Evolutionary conservation across 139 green algal genomes (phyloP), one percentile per base, ranked within the genome.

Genomic region (Chlorella sp.): DNA sequence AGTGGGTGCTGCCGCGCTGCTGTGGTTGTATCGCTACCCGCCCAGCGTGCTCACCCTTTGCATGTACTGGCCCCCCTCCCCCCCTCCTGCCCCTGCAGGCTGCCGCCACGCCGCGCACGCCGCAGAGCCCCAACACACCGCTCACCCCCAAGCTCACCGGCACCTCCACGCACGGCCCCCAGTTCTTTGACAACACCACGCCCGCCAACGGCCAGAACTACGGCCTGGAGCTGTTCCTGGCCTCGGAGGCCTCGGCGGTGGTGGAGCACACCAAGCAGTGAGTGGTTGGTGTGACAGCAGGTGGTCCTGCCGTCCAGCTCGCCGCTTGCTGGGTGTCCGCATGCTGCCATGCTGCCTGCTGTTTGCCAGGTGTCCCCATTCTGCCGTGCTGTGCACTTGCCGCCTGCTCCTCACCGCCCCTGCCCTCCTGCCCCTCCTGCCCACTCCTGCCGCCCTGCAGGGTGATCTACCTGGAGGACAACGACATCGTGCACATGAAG

Each of bases 221-320:
- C 34, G 81, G 81, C 34, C 90, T 98, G n/a, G 97, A 99, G 93
- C 96, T 92, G 72, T 99, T 97, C 89, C 82, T 99, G 25, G 95
- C 97, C n/a, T 95, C 86, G n/a, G 97, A 99, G 82, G 96, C 97
- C 36, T 93, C 80, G 39, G 97, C 97, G 1, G 92, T 99, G 36
- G 94, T 99, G 68, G 97, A 99, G 92, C 96, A 99, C 93, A 99
- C 97, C 72, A 99, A 99, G 82, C 90, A 89, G 81, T 86, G 81
- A 86, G 81, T 64, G 51, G 9, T 6, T 47, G 34, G 65, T 30
- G 9, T 41, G 32, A 0, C 4, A 17, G 34, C 12, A 16, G 18
- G 7, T 2, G 64, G 26, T 38, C 7, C 28, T 32, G 28, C 3
- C 25, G 12, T 38, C 16, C n/a, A 60, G 51, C 51, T 23, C 12